phyloP scores from a whole-genome alignment of 805 yeast genomes.

The Myxozyma nipponensis region DNA sequence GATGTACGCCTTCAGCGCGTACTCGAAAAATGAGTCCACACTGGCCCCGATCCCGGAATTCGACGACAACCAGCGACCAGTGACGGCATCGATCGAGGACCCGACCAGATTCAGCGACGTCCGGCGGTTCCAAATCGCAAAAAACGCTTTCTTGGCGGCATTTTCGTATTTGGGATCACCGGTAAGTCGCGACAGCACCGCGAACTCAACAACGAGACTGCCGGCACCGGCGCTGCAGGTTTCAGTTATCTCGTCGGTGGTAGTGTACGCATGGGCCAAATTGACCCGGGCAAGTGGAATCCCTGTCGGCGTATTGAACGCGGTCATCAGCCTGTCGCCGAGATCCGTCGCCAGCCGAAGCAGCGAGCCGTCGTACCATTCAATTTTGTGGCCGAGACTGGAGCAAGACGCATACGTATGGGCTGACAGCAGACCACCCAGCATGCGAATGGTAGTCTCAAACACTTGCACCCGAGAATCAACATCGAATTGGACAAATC shows the following conservation, averaged over 20 bases:
- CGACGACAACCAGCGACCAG: slow-evolving; percentile 53
- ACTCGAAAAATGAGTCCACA: slow-evolving; percentile 85
- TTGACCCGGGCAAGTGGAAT: slow-evolving; percentile 82
- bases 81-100: slow-evolving; percentile 64
- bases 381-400: slow-evolving; percentile 42
- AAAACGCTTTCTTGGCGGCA: slow-evolving; percentile 58
- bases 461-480: slow-evolving; percentile 81
- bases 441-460: slow-evolving; percentile 74
- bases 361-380: slow-evolving; percentile 66
- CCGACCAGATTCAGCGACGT: slow-evolving; percentile 65
- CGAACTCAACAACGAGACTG: slow-evolving; percentile 75
- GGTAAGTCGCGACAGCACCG: slow-evolving; percentile 68
- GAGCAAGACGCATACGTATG: slow-evolving; percentile 65
- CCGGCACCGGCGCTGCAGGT: slow-evolving; percentile 89
- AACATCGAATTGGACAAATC: slow-evolving; percentile 49
- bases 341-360: slow-evolving; percentile 67
- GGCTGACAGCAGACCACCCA: slow-evolving; percentile 77
- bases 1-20: slow-evolving; percentile 72
- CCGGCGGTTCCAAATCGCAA: slow-evolving; percentile 66
- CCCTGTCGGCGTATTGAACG: slow-evolving; percentile 58
- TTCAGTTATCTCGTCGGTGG: slow-evolving; percentile 41
- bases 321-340: slow-evolving; percentile 65
- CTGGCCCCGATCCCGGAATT: slow-evolving; percentile 87
- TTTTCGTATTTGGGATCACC: slow-evolving; percentile 68
- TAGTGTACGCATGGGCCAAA: slow-evolving; percentile 46